These are phyloP conservation scores for Tolypocladium inflatum DNA, from an alignment of 2,329 filamentous ascomycete species.

Conservation along the genomic window DNA sequence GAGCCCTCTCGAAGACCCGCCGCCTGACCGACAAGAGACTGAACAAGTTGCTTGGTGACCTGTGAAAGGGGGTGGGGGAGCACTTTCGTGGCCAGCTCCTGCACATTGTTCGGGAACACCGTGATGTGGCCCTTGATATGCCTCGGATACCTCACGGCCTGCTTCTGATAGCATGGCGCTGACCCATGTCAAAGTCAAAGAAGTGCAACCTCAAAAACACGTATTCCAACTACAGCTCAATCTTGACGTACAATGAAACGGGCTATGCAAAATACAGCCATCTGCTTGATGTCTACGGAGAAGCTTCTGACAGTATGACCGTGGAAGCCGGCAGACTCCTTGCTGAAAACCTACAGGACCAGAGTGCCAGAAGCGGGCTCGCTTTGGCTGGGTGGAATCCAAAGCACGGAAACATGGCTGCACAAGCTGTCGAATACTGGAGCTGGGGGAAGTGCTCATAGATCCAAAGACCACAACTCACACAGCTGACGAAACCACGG, in stretches of 20 bases:
- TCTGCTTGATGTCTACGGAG: conserved; percentile 40
- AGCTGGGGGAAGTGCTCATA: conserved; percentile 21
- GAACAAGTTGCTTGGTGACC: too few relatives aligned
- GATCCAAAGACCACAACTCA: neutral
- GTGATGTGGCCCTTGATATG: too few relatives aligned
- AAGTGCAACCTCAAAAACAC: conserved; percentile 47
- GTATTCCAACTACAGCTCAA: conserved; percentile 47
- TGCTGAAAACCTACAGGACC: conserved; percentile 50
- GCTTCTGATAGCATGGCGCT: neutral
- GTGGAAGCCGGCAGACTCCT: conserved; percentile 48
- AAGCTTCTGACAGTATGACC: conserved; percentile 33
- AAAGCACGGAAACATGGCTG: conserved; percentile 37
- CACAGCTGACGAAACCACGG: neutral
- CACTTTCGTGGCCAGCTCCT: too few relatives aligned
- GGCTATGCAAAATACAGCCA: conserved; percentile 41
- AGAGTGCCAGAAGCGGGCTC: conserved; percentile 47
- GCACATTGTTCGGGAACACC: too few relatives aligned
- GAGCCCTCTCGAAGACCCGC: too few relatives aligned
- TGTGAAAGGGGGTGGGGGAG: too few relatives aligned
- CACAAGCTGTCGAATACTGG: conserved; percentile 53
- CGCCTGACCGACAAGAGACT: too few relatives aligned
- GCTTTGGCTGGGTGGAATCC: conserved; percentile 55
- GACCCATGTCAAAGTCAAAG: conserved; percentile 27
- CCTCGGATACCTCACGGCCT: too few relatives aligned
- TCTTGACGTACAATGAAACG: conserved; percentile 50